A percentile compares a stretch with the other conserved stretches of the same genome.
Evolutionary conservation across 768 basidiomycete species (phyloP).

Genomic region (Xanthoconium purpureum): DNA sequence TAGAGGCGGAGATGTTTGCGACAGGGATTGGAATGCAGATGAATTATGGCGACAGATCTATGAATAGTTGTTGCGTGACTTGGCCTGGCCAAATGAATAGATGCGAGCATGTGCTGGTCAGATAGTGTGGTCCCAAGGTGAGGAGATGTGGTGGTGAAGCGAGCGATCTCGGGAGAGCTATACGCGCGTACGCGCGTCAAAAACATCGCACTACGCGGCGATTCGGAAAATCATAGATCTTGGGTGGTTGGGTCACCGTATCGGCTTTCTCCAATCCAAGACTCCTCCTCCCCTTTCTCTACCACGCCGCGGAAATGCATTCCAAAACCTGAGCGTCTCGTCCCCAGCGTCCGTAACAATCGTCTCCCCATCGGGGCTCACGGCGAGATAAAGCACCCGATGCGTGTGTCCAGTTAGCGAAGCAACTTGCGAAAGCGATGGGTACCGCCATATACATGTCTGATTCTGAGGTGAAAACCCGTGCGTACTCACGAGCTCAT

Average conservation of each 20-base stretch:
- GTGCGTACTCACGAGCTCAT: slow-evolving; percentile 97
- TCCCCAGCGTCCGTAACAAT: slow-evolving; percentile 98
- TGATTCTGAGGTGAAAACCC: slow-evolving; percentile 98
- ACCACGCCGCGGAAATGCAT: slow-evolving; percentile 80
- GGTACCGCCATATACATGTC: slow-evolving; percentile 94
- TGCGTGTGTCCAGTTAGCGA: slow-evolving; percentile 94
- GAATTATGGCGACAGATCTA: slow-evolving; percentile 23
- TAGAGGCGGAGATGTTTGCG: slow-evolving; percentile 11
- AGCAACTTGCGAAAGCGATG: slow-evolving; percentile 89
- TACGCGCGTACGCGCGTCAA: slow-evolving; percentile 6
- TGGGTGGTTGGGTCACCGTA: background rate
- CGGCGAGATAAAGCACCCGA: slow-evolving; percentile 94
- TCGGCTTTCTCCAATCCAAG: too few relatives aligned
- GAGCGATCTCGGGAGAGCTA: background rate
- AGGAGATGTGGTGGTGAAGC: slow-evolving; percentile 2
- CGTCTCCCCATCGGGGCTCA: slow-evolving; percentile 96
- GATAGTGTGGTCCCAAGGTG: slow-evolving; percentile 17
- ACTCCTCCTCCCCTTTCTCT: slow-evolving; percentile 7
- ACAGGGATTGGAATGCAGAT: slow-evolving; percentile 17
- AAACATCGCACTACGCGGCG: background rate
- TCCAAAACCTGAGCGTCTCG: slow-evolving; percentile 94
- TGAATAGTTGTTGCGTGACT: slow-evolving; percentile 14
- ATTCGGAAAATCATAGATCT: background rate
- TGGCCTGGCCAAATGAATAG: slow-evolving; percentile 17
- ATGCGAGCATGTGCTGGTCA: slow-evolving; percentile 28